Base-by-base conservation (phyloP, 1,139 yeast genomes). In the Yamadazyma blattariae region DNA sequence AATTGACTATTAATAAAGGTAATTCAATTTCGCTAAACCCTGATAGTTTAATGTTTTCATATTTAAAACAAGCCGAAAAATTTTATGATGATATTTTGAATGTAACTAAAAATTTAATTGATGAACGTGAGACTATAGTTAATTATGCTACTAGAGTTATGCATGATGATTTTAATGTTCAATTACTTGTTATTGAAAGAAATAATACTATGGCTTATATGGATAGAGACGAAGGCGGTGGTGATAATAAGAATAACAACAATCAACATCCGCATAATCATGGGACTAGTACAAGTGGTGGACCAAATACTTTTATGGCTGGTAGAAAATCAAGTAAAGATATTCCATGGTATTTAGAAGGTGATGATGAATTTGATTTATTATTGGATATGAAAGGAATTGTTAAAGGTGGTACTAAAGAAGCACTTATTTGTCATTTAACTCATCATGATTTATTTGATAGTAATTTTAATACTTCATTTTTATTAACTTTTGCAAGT, bases 341-440 rank as follows among this genome's bases (percentile, higher is more conserved):
- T 44, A 57, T 68, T 2, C 94, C 95, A 1, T 89, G 96, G 96
- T 88, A 72, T 53, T 62, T 89, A 49, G 87, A 79, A 43, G 80
- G 88, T 21, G 95, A 87, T 46, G 81, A 80, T 37, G 95, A 86
- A 44, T 77, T 68, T 43, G 86, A 81, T 42, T 64, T 90, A 39
- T 67, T 87, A 18, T 79, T 79, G 48, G 95, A 89, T 47, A 65
- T 78, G 27, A 80, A 80, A 42, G 94, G 92, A 3, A 71, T 71
- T 34, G 73, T 90, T 33, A 83, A 84, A 52, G 97, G 97, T 30
- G 97, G 97, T 5, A 81, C 95, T 0, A 75, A 79, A 38, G 80
- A 76, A 36, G 96, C 96, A 0, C 63, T 92, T 36, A 73, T 92
- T 10, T 86, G 92, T 34, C 89, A 86, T 56, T 68, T 92, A 41